Conservation (phyloP, 73 alveolate species). For the Paramecium pentaurelia region DNA sequence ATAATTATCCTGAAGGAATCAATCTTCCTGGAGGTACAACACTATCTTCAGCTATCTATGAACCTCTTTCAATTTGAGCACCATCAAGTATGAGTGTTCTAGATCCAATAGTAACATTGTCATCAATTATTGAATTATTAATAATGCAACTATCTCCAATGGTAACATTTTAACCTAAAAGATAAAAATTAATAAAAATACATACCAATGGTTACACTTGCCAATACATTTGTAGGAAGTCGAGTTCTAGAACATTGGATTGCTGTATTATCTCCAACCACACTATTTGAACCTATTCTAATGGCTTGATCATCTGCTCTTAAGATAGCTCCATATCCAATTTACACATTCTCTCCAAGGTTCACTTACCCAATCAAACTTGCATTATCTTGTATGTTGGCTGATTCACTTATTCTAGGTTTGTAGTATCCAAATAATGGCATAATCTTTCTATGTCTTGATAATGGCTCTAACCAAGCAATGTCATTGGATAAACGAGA, state of each 20-base stretch:
- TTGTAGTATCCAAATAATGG: constrained; percentile 70
- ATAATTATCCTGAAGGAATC: constrained; percentile 81
- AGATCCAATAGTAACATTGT: constrained; percentile 76
- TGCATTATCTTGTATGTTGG: constrained; percentile 75
- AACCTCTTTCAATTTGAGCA: constrained; percentile 77
- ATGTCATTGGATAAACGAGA: constrained; percentile 62
- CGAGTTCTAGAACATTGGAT: constrained; percentile 66
- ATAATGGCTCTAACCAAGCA: constrained; percentile 66
- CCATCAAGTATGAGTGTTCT: constrained; percentile 76
- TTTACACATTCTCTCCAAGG: constrained; percentile 64
- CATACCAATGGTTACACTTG: constrained; percentile 71
- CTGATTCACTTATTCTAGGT: constrained; percentile 46
- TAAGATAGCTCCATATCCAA: constrained; percentile 75
- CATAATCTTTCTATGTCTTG: constrained; percentile 72
- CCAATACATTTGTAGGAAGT: constrained; percentile 72
- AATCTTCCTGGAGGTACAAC: constrained; percentile 88
- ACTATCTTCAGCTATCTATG: constrained; percentile 68
- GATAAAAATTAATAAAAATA: neutral
- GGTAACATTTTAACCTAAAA: constrained; percentile 63
- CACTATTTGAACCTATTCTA: constrained; percentile 66
- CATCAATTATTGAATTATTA: constrained; percentile 72
- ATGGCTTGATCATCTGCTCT: constrained; percentile 75
- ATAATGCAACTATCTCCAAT: constrained; percentile 70
- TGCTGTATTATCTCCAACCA: constrained; percentile 78
- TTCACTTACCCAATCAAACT: constrained; percentile 75